Evolutionary conservation across 208 protist genomes (phyloP).

Genomic region (Trypanosomatidae sp.): DNA sequence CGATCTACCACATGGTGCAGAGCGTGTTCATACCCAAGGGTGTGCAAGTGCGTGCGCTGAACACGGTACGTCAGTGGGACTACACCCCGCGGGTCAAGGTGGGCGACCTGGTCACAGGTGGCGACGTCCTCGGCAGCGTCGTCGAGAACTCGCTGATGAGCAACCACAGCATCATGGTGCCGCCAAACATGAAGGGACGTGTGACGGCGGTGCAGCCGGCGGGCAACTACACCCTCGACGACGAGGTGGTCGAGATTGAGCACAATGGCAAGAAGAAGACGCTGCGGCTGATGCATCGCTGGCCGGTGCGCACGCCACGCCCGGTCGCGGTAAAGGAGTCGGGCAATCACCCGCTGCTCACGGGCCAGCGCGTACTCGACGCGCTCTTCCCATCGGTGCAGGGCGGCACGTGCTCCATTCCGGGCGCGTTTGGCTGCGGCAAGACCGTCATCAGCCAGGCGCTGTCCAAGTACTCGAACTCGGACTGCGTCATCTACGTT

Average conservation of each 20-base stretch:
- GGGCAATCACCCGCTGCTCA: slow-evolving; percentile 95
- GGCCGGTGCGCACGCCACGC: slow-evolving; percentile 95
- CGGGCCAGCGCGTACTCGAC: slow-evolving; percentile 99
- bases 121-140: slow-evolving; percentile 96
- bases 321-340: slow-evolving; percentile 94
- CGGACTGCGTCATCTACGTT: slow-evolving; percentile 99
- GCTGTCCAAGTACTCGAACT: slow-evolving; percentile 99
- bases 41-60: slow-evolving; percentile 93
- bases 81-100: slow-evolving; percentile 92
- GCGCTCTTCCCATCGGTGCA: slow-evolving; percentile 98
- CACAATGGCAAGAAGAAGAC: slow-evolving; percentile 79
- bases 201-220: slow-evolving; percentile 89
- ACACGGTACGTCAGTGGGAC: slow-evolving; percentile 90
- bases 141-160: slow-evolving; percentile 95
- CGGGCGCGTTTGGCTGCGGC: slow-evolving; percentile 99
- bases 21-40: slow-evolving; percentile 99
- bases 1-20: slow-evolving; percentile 92
- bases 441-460: slow-evolving; percentile 99
- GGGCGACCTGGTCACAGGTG: slow-evolving; percentile 95
- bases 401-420: slow-evolving; percentile 99
- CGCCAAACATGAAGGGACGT: slow-evolving; percentile 85
- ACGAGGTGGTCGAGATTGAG: slow-evolving; percentile 88
- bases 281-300: slow-evolving; percentile 94
- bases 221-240: slow-evolving; percentile 92
- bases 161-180: slow-evolving; percentile 96